These are phyloP conservation scores for Penicillium simplicissimum DNA, from an alignment of 495 filamentous ascomycete species.

Conservation along the genomic window DNA sequence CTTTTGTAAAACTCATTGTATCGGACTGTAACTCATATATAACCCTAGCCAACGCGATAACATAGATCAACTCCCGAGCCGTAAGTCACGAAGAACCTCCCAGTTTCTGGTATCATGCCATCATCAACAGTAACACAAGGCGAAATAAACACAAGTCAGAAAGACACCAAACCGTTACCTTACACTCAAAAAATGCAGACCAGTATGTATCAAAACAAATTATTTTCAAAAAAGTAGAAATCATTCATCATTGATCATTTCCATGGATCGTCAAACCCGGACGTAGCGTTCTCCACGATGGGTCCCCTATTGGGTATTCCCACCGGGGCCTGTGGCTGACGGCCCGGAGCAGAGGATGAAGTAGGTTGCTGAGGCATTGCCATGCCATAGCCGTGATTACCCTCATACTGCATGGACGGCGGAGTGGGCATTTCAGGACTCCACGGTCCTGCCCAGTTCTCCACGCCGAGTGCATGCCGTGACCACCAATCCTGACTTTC, in stretches of 20 bases:
- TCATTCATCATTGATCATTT: conserved; percentile 3
- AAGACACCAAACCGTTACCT: not conserved
- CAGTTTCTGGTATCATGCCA: conserved; percentile 14
- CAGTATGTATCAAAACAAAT: not conserved
- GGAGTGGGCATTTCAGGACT: conserved; percentile 6
- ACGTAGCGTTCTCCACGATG: not conserved
- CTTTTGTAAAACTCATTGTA: not conserved
- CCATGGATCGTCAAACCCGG: conserved; percentile 21
- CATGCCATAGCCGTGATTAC: conserved; percentile 10
- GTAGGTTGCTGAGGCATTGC: conserved; percentile 16
- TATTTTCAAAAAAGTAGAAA: not conserved
- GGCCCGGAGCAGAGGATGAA: conserved; percentile 7
- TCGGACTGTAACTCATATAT: not conserved
- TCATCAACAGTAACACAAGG: conserved; percentile 1
- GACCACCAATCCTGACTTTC: conserved; percentile 64
- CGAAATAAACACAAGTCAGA: not conserved
- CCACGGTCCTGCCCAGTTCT: conserved; percentile 46
- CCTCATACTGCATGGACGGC: conserved; percentile 13
- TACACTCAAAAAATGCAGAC: not conserved
- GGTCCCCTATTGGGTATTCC: conserved; percentile 6
- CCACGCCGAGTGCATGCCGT: conserved; percentile 49
- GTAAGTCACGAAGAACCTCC: not conserved
- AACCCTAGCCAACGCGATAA: not conserved
- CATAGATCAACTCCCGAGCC: not conserved
- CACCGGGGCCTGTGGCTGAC: conserved; percentile 6